Evolutionary conservation across 2,329 filamentous ascomycete species (phyloP), one percentile per base, ranked within the genome.

Genomic region (Elsinoe arachidis): DNA sequence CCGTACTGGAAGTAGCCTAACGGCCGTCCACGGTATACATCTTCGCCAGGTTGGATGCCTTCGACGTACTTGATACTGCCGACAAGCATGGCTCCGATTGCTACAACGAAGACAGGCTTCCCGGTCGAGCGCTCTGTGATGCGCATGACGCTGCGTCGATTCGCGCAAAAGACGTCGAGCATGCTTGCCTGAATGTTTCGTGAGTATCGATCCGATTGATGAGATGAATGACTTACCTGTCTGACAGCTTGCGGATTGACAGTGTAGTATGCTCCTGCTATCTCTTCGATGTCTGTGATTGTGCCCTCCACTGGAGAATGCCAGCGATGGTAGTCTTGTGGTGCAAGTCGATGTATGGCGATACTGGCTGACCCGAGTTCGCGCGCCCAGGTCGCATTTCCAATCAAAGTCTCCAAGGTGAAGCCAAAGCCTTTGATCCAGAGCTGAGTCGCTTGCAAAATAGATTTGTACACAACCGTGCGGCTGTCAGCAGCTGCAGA

Each of bases 351-450:
- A 11, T 71, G 70, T 55, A 74, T 73, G 10, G 69, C 66, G 26
- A 74, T 68, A 23, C 59, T 59, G n/a, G 72, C 72, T 3, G 66
- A 69, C 5, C 70, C 65, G 49, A 73, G 72, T 9, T 62, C 37
- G 17, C 64, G 56, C 0, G 72, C 72, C 3, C 70, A 56, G 0
- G 61, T 58, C 1, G 61, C 62, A 3, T 62, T 63, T 6, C 59
- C 61, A 5, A 74, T 61, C 17, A 74, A 64, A 17, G 58, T 63
- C 4, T 60, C 61, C 2, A 73, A 23, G 1, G 70, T 70, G 62
- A 74, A 74, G n/a, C 71, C 71, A 35, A 63, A 66, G 6, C 72
- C 72, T 62, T 74, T 74, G 67, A 74, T 73, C 72, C 72, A 74
- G 61, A 72, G 72, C 56, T 71, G 72, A 6, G 67, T 73, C 2